Evolutionary conservation across 441 rosid species (phyloP).

Genomic region (Euphorbia schlechtendalii): DNA sequence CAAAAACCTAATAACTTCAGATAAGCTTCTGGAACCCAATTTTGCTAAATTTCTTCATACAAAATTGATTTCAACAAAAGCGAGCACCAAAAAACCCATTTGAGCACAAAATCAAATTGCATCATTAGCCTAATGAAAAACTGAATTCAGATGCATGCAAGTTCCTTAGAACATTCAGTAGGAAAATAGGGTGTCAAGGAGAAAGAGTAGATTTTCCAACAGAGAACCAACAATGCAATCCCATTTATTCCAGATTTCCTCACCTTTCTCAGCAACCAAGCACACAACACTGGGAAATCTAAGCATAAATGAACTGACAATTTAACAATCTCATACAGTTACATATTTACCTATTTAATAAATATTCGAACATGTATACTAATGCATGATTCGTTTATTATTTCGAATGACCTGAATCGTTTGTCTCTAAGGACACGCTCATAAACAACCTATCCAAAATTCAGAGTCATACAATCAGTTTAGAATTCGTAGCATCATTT

Average conservation of each 20-base stretch:
- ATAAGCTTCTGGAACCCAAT: conserved; percentile 1
- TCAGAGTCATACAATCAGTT: too few relatives aligned
- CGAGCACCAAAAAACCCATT: conserved; percentile 3
- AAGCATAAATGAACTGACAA: too few relatives aligned
- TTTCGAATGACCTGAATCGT: too few relatives aligned
- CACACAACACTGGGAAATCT: neutral
- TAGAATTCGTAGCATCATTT: too few relatives aligned
- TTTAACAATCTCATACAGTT: too few relatives aligned
- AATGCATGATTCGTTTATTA: too few relatives aligned
- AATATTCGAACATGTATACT: too few relatives aligned
- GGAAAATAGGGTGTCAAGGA: neutral
- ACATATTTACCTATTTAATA: too few relatives aligned
- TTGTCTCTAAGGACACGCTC: too few relatives aligned
- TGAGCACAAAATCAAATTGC: neutral
- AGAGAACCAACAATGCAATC: conserved; percentile 8
- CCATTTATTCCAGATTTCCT: neutral
- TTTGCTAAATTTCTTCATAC: conserved; percentile 8
- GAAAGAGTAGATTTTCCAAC: neutral
- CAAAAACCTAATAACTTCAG: neutral
- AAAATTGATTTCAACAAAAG: neutral
- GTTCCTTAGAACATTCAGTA: neutral
- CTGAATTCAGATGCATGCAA: neutral
- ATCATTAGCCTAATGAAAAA: neutral
- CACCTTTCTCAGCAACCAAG: conserved; percentile 18
- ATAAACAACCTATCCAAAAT: too few relatives aligned